Percentiles rank a stretch among this genome's conserved stretches.
These are phyloP conservation scores for Corynespora cassiicola DNA, from an alignment of 2,329 filamentous ascomycete species.

Conservation along the genomic window DNA sequence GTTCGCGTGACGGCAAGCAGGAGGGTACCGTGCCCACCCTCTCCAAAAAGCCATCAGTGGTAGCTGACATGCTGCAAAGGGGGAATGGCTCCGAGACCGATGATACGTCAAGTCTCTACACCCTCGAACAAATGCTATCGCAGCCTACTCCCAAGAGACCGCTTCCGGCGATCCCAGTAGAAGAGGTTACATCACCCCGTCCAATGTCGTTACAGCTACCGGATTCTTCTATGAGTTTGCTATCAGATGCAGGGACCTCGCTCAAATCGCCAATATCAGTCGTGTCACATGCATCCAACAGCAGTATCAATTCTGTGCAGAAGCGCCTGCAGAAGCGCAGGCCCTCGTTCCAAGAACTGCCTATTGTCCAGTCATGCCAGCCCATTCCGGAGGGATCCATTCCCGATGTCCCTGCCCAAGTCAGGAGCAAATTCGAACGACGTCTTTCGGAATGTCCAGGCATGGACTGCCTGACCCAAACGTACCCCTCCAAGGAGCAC, in stretches of 20 bases:
- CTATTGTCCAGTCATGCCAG: constrained; percentile 39
- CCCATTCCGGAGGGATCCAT: constrained; percentile 37
- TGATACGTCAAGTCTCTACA: constrained; percentile 18
- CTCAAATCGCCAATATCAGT: constrained; percentile 28
- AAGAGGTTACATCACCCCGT: constrained; percentile 10
- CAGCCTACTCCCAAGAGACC: constrained; percentile 16
- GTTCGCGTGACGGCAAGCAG: constrained; percentile 8
- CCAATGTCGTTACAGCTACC: constrained; percentile 18
- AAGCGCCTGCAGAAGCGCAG: constrained; percentile 41
- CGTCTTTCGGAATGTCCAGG: constrained; percentile 41
- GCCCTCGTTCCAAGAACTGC: constrained; percentile 31
- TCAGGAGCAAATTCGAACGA: constrained; percentile 44
- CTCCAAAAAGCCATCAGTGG: constrained; percentile 13
- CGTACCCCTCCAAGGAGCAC: constrained; percentile 39
- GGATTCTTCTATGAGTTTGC: constrained; percentile 3
- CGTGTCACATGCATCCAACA: constrained; percentile 22
- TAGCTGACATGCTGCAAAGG: constrained; percentile 16
- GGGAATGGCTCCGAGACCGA: constrained; percentile 11
- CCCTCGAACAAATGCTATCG: constrained; percentile 22
- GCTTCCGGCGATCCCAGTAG: constrained; percentile 14
- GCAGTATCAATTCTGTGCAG: constrained; percentile 23
- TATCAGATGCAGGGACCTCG: constrained; percentile 7
- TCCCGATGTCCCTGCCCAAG: constrained; percentile 39
- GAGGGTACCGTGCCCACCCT: constrained; percentile 11
- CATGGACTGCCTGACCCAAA: constrained; percentile 45